Evolutionary conservation across 202 grass and related monocot species (phyloP).

Genomic region (Dendrocalamus latiflorus): DNA sequence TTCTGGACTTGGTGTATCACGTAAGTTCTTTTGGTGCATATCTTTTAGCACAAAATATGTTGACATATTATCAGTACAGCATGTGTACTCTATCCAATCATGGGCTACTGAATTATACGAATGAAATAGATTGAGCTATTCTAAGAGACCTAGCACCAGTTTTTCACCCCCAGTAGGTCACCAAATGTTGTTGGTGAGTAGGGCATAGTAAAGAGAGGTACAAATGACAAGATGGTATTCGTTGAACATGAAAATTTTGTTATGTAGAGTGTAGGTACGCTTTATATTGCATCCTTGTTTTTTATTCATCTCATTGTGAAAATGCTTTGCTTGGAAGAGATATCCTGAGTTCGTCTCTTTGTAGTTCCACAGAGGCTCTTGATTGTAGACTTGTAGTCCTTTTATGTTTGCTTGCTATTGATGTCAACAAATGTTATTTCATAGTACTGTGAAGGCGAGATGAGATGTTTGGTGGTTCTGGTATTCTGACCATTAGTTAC

Average conservation of each 20-base stretch:
- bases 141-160: background rate
- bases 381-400: background rate
- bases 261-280: no score
- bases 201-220: background rate
- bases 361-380: background rate
- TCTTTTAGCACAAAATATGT: background rate
- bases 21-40: background rate
- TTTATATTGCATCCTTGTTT: no score
- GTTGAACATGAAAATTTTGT: background rate
- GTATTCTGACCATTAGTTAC: background rate
- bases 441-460: background rate
- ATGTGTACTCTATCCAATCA: background rate
- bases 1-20: no score
- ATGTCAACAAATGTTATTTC: constrained; percentile 1
- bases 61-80: background rate
- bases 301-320: no score
- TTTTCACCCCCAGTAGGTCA: background rate
- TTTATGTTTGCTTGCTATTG: background rate
- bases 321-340: no score
- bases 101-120: background rate
- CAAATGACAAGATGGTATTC: background rate
- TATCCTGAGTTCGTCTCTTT: background rate
- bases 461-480: background rate
- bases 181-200: background rate
- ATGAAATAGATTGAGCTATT: background rate